Percentiles rank a stretch among this genome's conserved stretches.
Conservation (phyloP, 164 flowering plant species). For the Buxus sempervirens region DNA sequence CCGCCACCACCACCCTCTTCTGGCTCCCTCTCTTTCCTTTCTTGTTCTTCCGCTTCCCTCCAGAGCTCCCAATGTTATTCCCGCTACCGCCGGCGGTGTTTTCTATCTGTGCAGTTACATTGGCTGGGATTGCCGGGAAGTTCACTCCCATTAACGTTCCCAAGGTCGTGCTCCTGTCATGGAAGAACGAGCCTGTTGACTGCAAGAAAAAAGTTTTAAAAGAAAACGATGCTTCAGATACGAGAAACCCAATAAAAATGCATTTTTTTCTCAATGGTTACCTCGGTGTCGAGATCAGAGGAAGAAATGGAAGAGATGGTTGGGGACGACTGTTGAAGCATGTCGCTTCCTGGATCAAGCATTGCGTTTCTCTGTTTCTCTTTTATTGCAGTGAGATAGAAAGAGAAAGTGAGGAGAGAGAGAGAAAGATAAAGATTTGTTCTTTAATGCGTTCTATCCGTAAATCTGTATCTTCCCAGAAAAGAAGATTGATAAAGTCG, state of each 20-base stretch:
- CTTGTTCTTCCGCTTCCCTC: no score
- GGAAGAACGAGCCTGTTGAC: conserved; percentile 93
- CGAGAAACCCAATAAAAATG: background rate
- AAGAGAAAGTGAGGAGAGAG: no score
- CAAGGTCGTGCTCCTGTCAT: conserved; percentile 69
- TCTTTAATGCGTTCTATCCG: no score
- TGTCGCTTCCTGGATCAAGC: conserved; percentile 33
- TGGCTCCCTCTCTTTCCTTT: conserved; percentile 18
- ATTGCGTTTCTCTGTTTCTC: no score
- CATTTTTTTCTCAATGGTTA: background rate
- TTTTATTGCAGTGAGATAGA: no score
- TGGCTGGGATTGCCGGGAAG: conserved; percentile 45
- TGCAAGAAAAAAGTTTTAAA: conserved; percentile 19
- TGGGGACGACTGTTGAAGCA: conserved; percentile 53
- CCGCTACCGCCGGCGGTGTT: conserved; percentile 3
- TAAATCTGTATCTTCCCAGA: no score
- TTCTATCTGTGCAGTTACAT: conserved; percentile 39
- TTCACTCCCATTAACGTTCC: conserved; percentile 85
- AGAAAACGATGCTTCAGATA: background rate
- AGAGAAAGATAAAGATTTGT: no score
- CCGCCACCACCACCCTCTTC: conserved; percentile 10
- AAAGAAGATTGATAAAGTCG: no score
- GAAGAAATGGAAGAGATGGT: conserved; percentile 60
- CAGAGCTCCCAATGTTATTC: background rate
- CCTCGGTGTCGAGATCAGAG: conserved; percentile 80